Percentiles rank a stretch among this genome's conserved stretches.
These are phyloP conservation scores for Acacia crassicarpa DNA, from an alignment of 306 rosid genomes.

Conservation along the genomic window DNA sequence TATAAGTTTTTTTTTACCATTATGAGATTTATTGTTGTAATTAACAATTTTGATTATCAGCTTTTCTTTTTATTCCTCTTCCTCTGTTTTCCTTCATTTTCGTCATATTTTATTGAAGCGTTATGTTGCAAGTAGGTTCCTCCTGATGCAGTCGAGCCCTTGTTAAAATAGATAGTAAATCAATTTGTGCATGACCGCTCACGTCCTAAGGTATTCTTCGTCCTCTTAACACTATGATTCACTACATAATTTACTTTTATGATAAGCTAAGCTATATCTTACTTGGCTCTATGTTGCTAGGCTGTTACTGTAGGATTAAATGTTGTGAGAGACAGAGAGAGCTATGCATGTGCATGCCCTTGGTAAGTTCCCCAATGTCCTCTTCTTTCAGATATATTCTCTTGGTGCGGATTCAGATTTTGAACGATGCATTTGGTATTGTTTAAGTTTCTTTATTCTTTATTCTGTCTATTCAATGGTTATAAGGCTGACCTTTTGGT, in stretches of 20 bases:
- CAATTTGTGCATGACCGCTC: constrained; percentile 90
- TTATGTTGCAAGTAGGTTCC: too few species aligned
- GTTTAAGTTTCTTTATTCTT: constrained; percentile 15
- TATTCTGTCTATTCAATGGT: background rate
- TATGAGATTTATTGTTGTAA: too few species aligned
- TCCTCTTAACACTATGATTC: constrained; percentile 9
- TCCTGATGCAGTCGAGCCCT: constrained; percentile 44
- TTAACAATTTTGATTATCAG: too few species aligned
- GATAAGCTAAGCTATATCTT: background rate
- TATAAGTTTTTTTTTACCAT: too few species aligned
- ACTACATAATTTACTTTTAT: background rate
- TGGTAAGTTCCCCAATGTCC: constrained; percentile 55
- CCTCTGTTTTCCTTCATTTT: too few species aligned
- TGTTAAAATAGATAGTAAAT: constrained; percentile 82
- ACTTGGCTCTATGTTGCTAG: constrained; percentile 45
- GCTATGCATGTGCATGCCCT: constrained; percentile 83
- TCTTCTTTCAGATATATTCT: constrained; percentile 12
- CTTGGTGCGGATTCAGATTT: constrained; percentile 2
- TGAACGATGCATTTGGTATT: constrained; percentile 15
- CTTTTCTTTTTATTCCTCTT: too few species aligned
- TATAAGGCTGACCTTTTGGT: constrained; percentile 29
- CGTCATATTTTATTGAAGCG: too few species aligned
- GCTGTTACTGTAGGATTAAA: constrained; percentile 93
- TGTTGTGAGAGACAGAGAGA: constrained; percentile 73
- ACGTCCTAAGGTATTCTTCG: constrained; percentile 75